Base-by-base conservation (phyloP, 345 rosid genomes). In the Citrus sp. region DNA sequence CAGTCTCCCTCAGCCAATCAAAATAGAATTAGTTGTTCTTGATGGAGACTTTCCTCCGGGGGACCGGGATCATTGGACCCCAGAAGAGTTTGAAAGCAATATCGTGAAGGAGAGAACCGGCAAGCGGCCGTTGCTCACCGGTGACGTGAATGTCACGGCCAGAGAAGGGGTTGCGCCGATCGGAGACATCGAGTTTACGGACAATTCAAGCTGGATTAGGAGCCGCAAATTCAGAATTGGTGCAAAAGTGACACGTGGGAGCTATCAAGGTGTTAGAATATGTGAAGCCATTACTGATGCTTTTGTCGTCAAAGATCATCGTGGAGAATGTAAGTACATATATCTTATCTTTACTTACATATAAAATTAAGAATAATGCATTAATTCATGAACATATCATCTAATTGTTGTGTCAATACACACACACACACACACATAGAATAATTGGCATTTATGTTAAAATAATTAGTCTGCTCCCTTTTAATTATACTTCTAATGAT, bases 141-240 rank as follows among this genome's bases (percentile, higher is more conserved):
- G 99, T 56, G 99, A 92, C 28, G 80, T 88, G 38, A 84, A 77
- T 7, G 80, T 89, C 38, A 88, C 87, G 22, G 34, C 89, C 42
- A 82, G 93, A 70, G 92, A 92, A 28, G 97, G 92, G 19, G 51
- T 76, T 35, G 95, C 85, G 22, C 4, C 74, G 0, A 46, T 89
- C 37, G 95, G 94, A 67, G 91, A 93, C 0, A 75, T 95, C 18
- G 97, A 89, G 84, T 91, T 95, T 24, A 95, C 99, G 0, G 99
- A 95, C 79, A 95, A 95, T 40, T 95, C 99, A 3, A 95, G 99
- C 76, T 95, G 99, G 99, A 83, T 91, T n/a, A 78, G 97, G 40
- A 84, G 98, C 84, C 86, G 97, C 46, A 92, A 83, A 78, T 95
- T 95, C 78, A 82, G 92, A 75, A 84, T 95, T 24, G 98, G 95